These are phyloP conservation scores for Penicillium diatomitis DNA, from an alignment of 495 filamentous ascomycete genomes.

Conservation along the genomic window DNA sequence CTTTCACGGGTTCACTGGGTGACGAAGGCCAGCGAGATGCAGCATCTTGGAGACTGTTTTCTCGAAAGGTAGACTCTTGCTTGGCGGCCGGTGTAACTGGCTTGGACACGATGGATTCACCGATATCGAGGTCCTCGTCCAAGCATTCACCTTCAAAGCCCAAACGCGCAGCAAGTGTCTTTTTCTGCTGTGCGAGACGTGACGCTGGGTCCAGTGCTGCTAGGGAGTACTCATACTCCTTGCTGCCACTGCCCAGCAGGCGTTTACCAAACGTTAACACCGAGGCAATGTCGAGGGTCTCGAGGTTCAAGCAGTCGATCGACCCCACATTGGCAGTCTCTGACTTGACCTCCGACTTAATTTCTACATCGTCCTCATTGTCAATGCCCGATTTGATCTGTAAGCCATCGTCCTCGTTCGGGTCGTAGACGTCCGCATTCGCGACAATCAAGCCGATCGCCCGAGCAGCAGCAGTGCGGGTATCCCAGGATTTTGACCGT, in stretches of 20 bases:
- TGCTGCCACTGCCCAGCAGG: conserved; percentile 70
- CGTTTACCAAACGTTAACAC: conserved; percentile 75
- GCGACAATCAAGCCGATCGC: conserved; percentile 88
- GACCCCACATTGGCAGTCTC: conserved; percentile 17
- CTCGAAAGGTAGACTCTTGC: conserved; percentile 21
- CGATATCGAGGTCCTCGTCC: conserved; percentile 67
- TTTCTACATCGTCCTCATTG: conserved; percentile 32
- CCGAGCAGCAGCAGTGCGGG: conserved; percentile 79
- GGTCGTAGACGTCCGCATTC: conserved; percentile 80
- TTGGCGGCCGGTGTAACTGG: conserved; percentile 35
- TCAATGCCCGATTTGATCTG: conserved; percentile 45
- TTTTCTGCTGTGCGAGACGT: conserved; percentile 79
- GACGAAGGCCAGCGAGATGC: conserved; percentile 37
- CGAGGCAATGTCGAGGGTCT: conserved; percentile 64
- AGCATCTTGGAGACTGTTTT: conserved; percentile 39
- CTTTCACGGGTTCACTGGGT: conserved; percentile 37
- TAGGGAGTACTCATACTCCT: conserved; percentile 74
- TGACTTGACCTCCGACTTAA: conserved; percentile 36
- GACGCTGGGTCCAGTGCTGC: conserved; percentile 71
- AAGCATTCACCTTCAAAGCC: conserved; percentile 79
- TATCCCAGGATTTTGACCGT: conserved; percentile 91
- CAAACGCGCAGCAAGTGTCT: conserved; percentile 70
- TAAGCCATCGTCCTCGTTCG: conserved; percentile 58
- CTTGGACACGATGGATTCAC: conserved; percentile 44
- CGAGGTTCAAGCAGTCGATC: conserved; percentile 57